These are phyloP conservation scores for Scheffersomyces stambukii DNA, from an alignment of 1,139 yeast genomes.

Conservation along the genomic window DNA sequence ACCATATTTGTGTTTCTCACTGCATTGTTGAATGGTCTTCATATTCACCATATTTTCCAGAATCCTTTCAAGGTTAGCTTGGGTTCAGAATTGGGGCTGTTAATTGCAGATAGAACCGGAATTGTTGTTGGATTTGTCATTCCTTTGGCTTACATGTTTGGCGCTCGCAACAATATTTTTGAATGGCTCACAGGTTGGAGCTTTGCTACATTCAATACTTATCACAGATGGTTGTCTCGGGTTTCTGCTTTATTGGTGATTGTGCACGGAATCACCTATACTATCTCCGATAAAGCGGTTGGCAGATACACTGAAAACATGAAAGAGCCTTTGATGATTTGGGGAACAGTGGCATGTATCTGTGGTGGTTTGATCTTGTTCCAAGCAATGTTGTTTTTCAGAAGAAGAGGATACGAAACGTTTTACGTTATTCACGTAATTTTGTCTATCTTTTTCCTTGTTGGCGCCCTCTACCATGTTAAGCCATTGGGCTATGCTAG, in stretches of 20 bases:
- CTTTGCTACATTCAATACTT: conserved; percentile 52
- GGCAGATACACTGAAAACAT: conserved; percentile 17
- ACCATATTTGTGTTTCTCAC: conserved; percentile 44
- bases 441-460: conserved; percentile 38
- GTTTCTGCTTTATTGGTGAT: conserved; percentile 34
- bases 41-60: conserved; percentile 15
- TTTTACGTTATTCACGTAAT: conserved; percentile 41
- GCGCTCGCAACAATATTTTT: conserved; percentile 59
- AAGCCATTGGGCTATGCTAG: conserved; percentile 35
- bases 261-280: conserved; percentile 38
- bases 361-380: conserved; percentile 33
- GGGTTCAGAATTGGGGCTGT: conserved; percentile 10
- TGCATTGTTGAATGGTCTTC: conserved; percentile 29
- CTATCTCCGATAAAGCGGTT: conserved; percentile 10
- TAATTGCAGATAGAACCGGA: conserved; percentile 28
- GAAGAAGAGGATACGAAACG: conserved; percentile 42
- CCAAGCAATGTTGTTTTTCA: conserved; percentile 37
- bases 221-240: conserved; percentile 60
- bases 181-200: conserved; percentile 58
- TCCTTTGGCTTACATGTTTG: conserved; percentile 53
- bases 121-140: conserved; percentile 29
- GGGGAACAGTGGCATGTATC: conserved; percentile 31
- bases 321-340: conserved; percentile 22
- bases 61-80: conserved; percentile 19
- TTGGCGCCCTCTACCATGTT: conserved; percentile 43